Evolutionary conservation across 768 basidiomycete genomes (phyloP), one percentile per base, ranked within the genome.

Genomic region (Gloeopeniophorella convolvens): DNA sequence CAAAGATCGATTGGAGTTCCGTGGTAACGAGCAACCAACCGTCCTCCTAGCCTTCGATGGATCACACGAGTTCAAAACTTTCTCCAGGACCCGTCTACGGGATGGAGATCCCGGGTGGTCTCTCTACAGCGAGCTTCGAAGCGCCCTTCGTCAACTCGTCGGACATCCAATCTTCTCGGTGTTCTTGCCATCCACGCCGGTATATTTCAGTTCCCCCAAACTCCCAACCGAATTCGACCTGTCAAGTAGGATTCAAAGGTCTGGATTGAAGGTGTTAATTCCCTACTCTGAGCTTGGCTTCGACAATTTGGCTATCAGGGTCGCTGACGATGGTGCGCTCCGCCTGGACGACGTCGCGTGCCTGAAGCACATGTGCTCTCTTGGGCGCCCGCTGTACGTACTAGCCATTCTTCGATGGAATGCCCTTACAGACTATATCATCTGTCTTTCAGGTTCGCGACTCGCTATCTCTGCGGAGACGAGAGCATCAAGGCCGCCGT

Each of bases 301-400:
- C 40, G 65, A 66, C 49, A 42, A 62, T 46, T 45, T 66, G 20
- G 64, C 62, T 15, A 12, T 30, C 20, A 18, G 34, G 23, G 31
- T 57, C 15, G 20, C 20, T 12, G 30, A 20, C 12, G 43, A 45
- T 16, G 48, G 50, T 33, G 4, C 36, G 30, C 45, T 39, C 26
- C 54, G 43, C 15, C 40, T 65, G 32, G 53, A 55, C 3, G 37
- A 58, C 3, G 45, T 64, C 16, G 46, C 59, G 12, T 50, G 48
- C n/a, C 36, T 42, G 13, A 24, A 57, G 11, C 56, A 55, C 43
- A 64, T 63, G 34, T 50, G 43, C 27, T 33, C 45, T 43, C 44
- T 58, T 4, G 65, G 65, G 32, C 62, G 58, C 34, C 57, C 65
- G 9, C 48, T 61, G 64, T 66, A 42, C 40, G 64, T 59, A 11